Base-by-base conservation (phyloP, 305 asterid genomes). In the Striga hermonthica region DNA sequence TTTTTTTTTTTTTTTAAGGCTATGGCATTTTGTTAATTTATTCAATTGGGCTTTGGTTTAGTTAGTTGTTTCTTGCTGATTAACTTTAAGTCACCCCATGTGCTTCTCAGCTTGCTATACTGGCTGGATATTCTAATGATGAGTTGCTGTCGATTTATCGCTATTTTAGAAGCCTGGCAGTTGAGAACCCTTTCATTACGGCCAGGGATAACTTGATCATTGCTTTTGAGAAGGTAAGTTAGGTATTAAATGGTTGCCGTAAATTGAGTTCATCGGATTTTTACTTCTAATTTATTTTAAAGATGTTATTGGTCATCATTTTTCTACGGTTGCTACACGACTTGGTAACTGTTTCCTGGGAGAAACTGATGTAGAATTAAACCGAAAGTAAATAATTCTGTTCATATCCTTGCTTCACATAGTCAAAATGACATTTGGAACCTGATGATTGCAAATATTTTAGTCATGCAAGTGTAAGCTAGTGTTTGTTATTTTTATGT, bases 161-260 rank as follows among this genome's bases (percentile, higher is more conserved):
- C 70, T 93, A 93, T 78, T 93, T 93, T 68, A 89, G 99, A 72
- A 93, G 97, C 73, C 80, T 93, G 43, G 90, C 99, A 3, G 86
- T 81, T 72, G 97, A 90, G 45, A 86, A 72, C 73, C 95, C 97
- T 50, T 90, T 90, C 54, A 45, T 78, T 61, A 93, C 97, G 48
- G 99, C 99, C 54, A 78, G 96, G 75, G 97, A 93, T 69, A 93
- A 93, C 79, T 80, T 93, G 79, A 83, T 88, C 44, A 83, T 90
- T 80, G 96, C 95, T 38, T 93, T 90, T 82, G 99, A 93, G 88
- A 93, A 90, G 99, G 99, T 90, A 85, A 77, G 35, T 65, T 52
- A 59, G 40, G 62, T 37, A 34, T 7, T 44, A 22, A 52, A 64
- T 11, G 41, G 31, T 15, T 31, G 57, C 10, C 4, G 2, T n/a